A percentile compares a stretch with the other conserved stretches of the same genome.
phyloP scores from a whole-genome alignment of 2,329 filamentous ascomycete genomes.

The Rutstroemia sp. region DNA sequence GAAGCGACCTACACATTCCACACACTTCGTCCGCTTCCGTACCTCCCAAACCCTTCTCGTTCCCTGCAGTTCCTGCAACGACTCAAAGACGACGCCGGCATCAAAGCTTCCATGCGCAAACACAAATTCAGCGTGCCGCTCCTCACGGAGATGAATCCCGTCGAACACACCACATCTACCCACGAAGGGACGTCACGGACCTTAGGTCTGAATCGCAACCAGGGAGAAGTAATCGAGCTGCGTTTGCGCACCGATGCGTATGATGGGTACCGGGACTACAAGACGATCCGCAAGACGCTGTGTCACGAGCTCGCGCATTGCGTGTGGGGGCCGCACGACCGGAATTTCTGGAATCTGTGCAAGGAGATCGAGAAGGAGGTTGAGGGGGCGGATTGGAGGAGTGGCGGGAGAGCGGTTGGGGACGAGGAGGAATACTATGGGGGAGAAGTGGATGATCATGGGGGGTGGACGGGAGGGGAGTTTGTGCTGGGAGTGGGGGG shows the following conservation, averaged over 20 bases:
- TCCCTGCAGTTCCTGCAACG: slow-evolving; percentile 66
- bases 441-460: slow-evolving; percentile 57
- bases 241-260: slow-evolving; percentile 87
- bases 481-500: slow-evolving; percentile 60
- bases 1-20: slow-evolving; percentile 73
- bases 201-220: slow-evolving; percentile 79
- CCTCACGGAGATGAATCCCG: slow-evolving; percentile 92
- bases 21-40: slow-evolving; percentile 63
- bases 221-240: slow-evolving; percentile 84
- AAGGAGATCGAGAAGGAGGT: slow-evolving; percentile 85
- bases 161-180: slow-evolving; percentile 63
- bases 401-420: slow-evolving; percentile 57
- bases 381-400: slow-evolving; percentile 68
- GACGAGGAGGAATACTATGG: slow-evolving; percentile 45
- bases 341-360: slow-evolving; percentile 83
- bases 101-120: slow-evolving; percentile 73
- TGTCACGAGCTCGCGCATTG: slow-evolving; percentile 96
- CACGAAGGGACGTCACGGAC: slow-evolving; percentile 70
- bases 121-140: slow-evolving; percentile 80
- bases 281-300: slow-evolving; percentile 80
- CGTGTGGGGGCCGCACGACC: slow-evolving; percentile 76
- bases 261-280: slow-evolving; percentile 90
- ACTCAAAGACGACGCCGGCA: slow-evolving; percentile 75
- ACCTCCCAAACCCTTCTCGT: slow-evolving; percentile 69
- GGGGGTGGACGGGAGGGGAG: slow-evolving; percentile 72